These are phyloP conservation scores for Coemansia sp. DNA, from an alignment of 192 early-diverging fungal species.

Conservation along the genomic window DNA sequence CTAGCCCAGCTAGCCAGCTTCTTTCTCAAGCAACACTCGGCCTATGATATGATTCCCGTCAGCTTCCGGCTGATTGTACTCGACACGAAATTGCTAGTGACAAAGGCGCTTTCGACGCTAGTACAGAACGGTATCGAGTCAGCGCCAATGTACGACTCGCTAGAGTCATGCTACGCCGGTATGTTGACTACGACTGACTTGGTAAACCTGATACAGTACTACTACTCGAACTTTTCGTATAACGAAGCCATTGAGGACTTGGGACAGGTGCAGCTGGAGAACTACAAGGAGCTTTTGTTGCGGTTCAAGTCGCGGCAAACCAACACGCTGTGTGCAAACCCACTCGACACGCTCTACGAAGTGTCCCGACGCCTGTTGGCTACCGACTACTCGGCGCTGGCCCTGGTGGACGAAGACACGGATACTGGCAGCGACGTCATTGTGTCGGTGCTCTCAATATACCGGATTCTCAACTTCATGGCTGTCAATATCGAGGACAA, in stretches of 20 bases:
- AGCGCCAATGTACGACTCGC: conserved; percentile 88
- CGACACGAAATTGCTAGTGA: conserved; percentile 85
- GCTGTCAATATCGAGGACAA: conserved; percentile 77
- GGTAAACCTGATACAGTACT: conserved; percentile 90
- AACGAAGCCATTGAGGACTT: conserved; percentile 84
- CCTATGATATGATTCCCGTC: conserved; percentile 89
- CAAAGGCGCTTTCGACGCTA: conserved; percentile 87
- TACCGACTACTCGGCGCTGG: conserved; percentile 83
- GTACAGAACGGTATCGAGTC: conserved; percentile 96
- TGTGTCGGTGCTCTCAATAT: conserved; percentile 87
- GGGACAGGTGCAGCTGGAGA: conserved; percentile 60
- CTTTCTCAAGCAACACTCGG: conserved; percentile 80
- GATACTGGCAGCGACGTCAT: conserved; percentile 79
- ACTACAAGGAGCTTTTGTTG: conserved; percentile 53
- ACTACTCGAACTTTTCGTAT: conserved; percentile 79
- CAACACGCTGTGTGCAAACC: conserved; percentile 75
- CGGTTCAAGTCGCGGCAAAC: conserved; percentile 51
- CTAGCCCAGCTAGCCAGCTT: conserved; percentile 52
- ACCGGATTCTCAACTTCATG: conserved; percentile 85
- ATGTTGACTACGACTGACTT: conserved; percentile 97
- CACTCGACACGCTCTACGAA: conserved; percentile 83
- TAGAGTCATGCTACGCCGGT: conserved; percentile 78
- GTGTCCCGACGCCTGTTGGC: conserved; percentile 77
- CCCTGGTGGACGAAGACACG: conserved; percentile 80
- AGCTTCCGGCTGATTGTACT: conserved; percentile 89